Evolutionary conservation across 441 rosid genomes (phyloP).

Genomic region (Arabidopsis hybrid): DNA sequence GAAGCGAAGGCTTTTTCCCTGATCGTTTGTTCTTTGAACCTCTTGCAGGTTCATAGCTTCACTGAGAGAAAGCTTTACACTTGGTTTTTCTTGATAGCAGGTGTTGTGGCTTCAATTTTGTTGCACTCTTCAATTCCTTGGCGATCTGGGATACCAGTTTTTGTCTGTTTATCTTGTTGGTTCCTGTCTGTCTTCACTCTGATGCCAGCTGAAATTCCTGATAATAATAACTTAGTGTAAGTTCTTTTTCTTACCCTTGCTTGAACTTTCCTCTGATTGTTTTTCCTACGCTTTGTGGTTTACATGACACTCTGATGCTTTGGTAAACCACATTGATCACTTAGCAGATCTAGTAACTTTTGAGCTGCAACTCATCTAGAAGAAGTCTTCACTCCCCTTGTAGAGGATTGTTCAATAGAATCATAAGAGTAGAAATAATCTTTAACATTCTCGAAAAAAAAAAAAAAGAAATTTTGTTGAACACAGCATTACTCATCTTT

Average conservation of each 20-base stretch:
- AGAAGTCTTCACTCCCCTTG: slow-evolving; percentile 8
- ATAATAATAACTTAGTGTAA: slow-evolving; percentile 86
- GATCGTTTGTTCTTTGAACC: slow-evolving; percentile 39
- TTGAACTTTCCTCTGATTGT: slow-evolving; percentile 25
- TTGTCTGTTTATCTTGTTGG: slow-evolving; percentile 81
- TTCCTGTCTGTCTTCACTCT: slow-evolving; percentile 81
- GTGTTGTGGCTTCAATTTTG: slow-evolving; percentile 62
- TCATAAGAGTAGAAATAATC: not conserved
- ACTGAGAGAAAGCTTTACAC: slow-evolving; percentile 92
- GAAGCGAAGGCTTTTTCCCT: slow-evolving; percentile 27
- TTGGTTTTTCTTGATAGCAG: slow-evolving; percentile 81
- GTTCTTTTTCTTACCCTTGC: slow-evolving; percentile 46
- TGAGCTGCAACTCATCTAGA: slow-evolving; percentile 20
- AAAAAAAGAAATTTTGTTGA: not conserved
- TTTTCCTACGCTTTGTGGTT: slow-evolving; percentile 29
- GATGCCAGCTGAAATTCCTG: slow-evolving; percentile 99
- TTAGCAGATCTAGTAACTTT: slow-evolving; percentile 5
- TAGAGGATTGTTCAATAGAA: slow-evolving; percentile 1
- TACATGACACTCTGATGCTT: slow-evolving; percentile 13
- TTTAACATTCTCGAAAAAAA: not conserved
- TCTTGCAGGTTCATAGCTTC: slow-evolving; percentile 90
- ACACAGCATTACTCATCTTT: slow-evolving; percentile 15
- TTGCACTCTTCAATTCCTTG: slow-evolving; percentile 71
- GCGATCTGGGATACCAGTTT: slow-evolving; percentile 83
- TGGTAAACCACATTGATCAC: slow-evolving; percentile 12